A percentile compares a stretch with the other conserved stretches of the same genome.
Evolutionary conservation across 257 asterid genomes (phyloP).

Genomic region (Capsicum chinense): DNA sequence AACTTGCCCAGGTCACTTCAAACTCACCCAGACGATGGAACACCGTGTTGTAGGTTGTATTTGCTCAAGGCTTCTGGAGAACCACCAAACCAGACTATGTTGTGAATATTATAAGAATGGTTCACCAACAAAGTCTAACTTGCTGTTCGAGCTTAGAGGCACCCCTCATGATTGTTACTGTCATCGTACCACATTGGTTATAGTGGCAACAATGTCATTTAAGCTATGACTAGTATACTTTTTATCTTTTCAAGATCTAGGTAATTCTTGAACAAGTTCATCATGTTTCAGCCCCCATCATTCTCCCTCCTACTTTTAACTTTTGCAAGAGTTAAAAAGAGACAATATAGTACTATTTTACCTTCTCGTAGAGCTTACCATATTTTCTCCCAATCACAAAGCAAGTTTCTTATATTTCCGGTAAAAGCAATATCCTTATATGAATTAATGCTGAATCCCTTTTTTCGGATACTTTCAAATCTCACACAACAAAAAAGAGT

Average conservation of each 20-base stretch:
- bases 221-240: not conserved
- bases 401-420: not conserved
- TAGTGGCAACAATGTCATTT: not conserved
- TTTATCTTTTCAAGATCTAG: slow-evolving; percentile 27
- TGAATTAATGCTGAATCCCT: not conserved
- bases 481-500: slow-evolving; percentile 1
- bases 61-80: slow-evolving; percentile 86
- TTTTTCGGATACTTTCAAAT: not conserved
- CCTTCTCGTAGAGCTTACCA: not conserved
- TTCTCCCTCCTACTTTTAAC: not conserved
- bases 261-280: slow-evolving; percentile 11
- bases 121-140: slow-evolving; percentile 24
- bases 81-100: slow-evolving; percentile 39
- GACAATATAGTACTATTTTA: not conserved
- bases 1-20: slow-evolving; percentile 82
- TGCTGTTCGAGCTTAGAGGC: slow-evolving; percentile 6
- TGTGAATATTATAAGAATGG: slow-evolving; percentile 22
- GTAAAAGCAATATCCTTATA: not conserved
- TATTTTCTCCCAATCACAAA: not conserved
- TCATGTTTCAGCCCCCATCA: not conserved
- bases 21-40: slow-evolving; percentile 89
- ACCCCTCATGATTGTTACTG: slow-evolving; percentile 3
- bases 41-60: slow-evolving; percentile 88
- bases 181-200: slow-evolving; percentile 3
- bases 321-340: slow-evolving; percentile 21